Conservation (phyloP, 2,329 filamentous ascomycete genomes). For the Colletotrichum simmondsii region DNA sequence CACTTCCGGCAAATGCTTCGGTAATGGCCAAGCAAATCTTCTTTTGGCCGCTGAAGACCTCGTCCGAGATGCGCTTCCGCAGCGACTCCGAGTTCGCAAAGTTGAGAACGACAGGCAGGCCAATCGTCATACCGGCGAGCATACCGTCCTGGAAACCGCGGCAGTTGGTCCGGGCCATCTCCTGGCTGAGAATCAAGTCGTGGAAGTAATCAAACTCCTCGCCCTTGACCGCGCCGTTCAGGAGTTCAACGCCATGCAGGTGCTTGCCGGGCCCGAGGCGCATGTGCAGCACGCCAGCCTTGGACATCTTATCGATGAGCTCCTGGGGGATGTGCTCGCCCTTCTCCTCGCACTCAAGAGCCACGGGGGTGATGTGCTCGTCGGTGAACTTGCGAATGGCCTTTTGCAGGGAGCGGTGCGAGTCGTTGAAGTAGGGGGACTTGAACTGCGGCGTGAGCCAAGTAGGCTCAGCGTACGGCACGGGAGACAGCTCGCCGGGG, state of each 20-base stretch:
- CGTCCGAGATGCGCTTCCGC: conserved; percentile 74
- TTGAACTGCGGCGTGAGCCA: conserved; percentile 85
- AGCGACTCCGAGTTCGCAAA: conserved; percentile 77
- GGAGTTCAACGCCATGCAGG: conserved; percentile 75
- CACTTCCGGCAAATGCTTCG: conserved; percentile 86
- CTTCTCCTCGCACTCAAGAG: conserved; percentile 78
- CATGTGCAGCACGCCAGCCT: conserved; percentile 81
- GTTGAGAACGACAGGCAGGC: conserved; percentile 82
- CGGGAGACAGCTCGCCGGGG: conserved; percentile 77
- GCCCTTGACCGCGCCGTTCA: conserved; percentile 77
- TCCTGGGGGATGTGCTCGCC: conserved; percentile 78
- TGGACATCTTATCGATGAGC: conserved; percentile 83
- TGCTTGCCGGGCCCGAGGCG: conserved; percentile 86
- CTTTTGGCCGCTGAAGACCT: conserved; percentile 83
- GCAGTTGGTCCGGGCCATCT: conserved; percentile 76
- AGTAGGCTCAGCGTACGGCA: conserved; percentile 87
- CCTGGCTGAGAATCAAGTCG: conserved; percentile 81
- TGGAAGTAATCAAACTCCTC: conserved; percentile 91
- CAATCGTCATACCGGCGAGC: conserved; percentile 88
- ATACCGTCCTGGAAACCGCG: conserved; percentile 89
- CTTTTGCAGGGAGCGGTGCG: conserved; percentile 74
- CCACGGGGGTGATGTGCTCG: conserved; percentile 76
- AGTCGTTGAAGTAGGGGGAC: conserved; percentile 83
- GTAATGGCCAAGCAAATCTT: conserved; percentile 91
- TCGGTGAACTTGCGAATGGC: conserved; percentile 81